Base-by-base conservation (phyloP, 495 filamentous ascomycete species). In the Aspergillus indologenus region DNA sequence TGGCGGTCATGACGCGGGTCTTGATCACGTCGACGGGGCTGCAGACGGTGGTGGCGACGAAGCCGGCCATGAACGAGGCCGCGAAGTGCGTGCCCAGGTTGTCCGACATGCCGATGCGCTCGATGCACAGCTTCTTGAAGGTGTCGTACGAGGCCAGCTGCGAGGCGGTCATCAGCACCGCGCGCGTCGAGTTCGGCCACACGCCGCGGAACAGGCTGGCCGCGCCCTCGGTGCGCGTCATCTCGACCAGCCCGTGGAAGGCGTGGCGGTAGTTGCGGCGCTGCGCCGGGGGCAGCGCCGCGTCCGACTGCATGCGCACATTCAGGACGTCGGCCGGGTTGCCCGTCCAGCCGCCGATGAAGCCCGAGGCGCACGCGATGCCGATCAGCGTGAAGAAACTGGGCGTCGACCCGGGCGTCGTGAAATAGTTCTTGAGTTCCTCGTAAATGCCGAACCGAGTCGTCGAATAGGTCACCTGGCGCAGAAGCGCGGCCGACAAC, bases 291-390 rank as follows among this genome's bases (percentile, higher is more conserved):
- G 92, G 90, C 5, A 96, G 83, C 0, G 92, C 85, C 14, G 90
- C 87, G 70, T 98, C 94, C 76, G 93, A 87, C 73, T 98, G 94
- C 94, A 98, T 98, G 62, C 94, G 91, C 45, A 98, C 94, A 75
- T 98, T 98, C 57, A 97, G 81, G 12, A 98, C 89, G 69, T 98
- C 94, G 57, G 93, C 93, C 0, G 91, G 90, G 73, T 98, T 98
- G 57, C 94, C 94, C 12, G 90, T 89, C 8, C 96, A 70, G 22
- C 94, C 94, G 57, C 94, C 94, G 5, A 96, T 74, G 71, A 96
- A 88, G 48, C 94, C 94, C 2, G 94, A 95, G 19, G 82, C 78
- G 14, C 83, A 87, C 54, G 92, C 87, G 68, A 98, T 89, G 60
- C 81, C 87, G 61, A 98, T 77, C 1, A 98, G 84, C 19, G 85